Evolutionary conservation across 805 yeast species (phyloP).

Genomic region (Yarrowia divulgata): DNA sequence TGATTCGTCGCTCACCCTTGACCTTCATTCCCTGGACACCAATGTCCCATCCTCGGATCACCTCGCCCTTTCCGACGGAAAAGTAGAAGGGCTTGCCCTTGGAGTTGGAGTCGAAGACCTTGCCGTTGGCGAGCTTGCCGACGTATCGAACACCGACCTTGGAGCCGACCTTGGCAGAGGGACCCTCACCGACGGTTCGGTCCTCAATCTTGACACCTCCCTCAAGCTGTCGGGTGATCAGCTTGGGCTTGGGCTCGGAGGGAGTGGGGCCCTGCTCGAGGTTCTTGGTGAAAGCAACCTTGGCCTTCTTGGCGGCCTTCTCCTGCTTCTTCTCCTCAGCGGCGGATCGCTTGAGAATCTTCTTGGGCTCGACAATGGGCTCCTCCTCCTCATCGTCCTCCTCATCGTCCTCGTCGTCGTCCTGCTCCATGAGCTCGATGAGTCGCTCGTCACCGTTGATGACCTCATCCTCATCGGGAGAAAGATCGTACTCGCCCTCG

Average conservation of each 20-base stretch:
- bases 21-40: conserved; percentile 99
- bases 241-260: conserved; percentile 47
- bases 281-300: conserved; percentile 84
- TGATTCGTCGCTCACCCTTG: conserved; percentile 98
- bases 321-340: conserved; percentile 49
- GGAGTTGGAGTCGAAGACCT: conserved; percentile 95
- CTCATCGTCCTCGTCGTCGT: conserved; percentile 64
- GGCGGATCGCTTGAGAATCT: conserved; percentile 50
- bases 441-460: conserved; percentile 43
- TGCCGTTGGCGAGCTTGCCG: conserved; percentile 96
- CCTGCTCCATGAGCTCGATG: conserved; percentile 61
- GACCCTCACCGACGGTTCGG: conserved; percentile 87
- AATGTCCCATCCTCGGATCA: conserved; percentile 97
- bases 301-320: conserved; percentile 49
- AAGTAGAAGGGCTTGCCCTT: conserved; percentile 94
- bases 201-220: conserved; percentile 97
- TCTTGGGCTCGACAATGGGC: conserved; percentile 58
- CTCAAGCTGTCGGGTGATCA: conserved; percentile 74
- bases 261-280: conserved; percentile 93
- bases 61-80: conserved; percentile 95
- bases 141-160: conserved; percentile 96
- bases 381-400: conserved; percentile 57
- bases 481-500: conserved; percentile 47
- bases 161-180: conserved; percentile 84
- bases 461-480: conserved; percentile 50